Percentiles rank a stretch among this genome's conserved stretches.
Conservation (phyloP, 805 yeast genomes). For the Candida methanosorbosa region DNA sequence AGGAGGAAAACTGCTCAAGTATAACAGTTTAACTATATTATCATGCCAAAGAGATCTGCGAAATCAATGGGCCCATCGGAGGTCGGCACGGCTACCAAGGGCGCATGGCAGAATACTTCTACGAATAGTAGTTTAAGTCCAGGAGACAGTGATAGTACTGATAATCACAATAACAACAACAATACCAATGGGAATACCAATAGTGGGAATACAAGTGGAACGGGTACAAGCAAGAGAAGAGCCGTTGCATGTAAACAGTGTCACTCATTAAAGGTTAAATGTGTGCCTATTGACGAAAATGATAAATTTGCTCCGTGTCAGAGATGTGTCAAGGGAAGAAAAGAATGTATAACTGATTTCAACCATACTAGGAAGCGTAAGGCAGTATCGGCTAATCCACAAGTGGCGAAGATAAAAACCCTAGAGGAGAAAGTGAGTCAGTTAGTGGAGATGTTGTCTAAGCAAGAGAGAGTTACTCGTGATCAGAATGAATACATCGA, state of each 20-base stretch:
- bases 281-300: slow-evolving; percentile 59
- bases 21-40: too few relatives aligned
- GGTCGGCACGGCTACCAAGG: too few relatives aligned
- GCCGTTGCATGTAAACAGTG: slow-evolving; percentile 66
- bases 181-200: too few relatives aligned
- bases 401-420: slow-evolving; percentile 11
- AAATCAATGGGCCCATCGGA: too few relatives aligned
- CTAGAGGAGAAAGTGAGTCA: slow-evolving; percentile 18
- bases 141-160: too few relatives aligned
- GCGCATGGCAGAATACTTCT: too few relatives aligned
- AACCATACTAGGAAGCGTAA: slow-evolving; percentile 45
- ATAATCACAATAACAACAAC: too few relatives aligned
- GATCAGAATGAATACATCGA: background rate
- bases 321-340: slow-evolving; percentile 58
- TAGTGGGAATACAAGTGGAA: too few relatives aligned
- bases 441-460: slow-evolving; percentile 7
- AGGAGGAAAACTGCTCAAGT: too few relatives aligned
- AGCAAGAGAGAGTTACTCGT: slow-evolving; percentile 5
- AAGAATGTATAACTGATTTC: slow-evolving; percentile 59
- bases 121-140: too few relatives aligned
- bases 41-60: too few relatives aligned
- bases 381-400: slow-evolving; percentile 10
- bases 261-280: slow-evolving; percentile 75
- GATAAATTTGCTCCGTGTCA: slow-evolving; percentile 61
- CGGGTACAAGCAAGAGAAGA: slow-evolving; percentile 31